Conservation (phyloP, 1,284 basidiomycete genomes). For the Ceratorhiza oryzae-sativae region DNA sequence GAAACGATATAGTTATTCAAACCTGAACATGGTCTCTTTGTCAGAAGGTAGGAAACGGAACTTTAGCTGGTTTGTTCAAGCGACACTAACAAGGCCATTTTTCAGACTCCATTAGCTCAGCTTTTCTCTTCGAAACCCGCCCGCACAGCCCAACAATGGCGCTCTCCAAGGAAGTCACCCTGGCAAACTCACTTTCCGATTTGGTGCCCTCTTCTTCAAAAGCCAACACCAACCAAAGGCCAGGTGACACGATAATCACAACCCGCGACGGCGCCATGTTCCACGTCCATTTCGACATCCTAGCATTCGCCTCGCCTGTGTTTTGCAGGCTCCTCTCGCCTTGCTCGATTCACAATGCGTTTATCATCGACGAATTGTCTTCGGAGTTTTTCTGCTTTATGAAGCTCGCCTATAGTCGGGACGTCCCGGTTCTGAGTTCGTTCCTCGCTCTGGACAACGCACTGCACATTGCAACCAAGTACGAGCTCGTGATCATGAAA, state of each 20-base stretch:
- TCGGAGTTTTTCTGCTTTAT: background rate
- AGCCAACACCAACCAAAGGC: background rate
- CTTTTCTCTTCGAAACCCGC: background rate
- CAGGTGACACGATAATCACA: constrained; percentile 13
- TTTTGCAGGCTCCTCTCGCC: constrained; percentile 7
- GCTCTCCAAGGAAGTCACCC: background rate
- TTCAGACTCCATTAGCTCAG: background rate
- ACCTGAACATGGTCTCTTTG: background rate
- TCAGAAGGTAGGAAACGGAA: background rate
- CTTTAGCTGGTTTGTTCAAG: background rate
- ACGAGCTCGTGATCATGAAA: constrained; percentile 13
- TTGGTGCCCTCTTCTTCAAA: background rate
- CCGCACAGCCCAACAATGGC: background rate
- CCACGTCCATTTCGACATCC: constrained; percentile 29
- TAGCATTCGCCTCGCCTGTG: constrained; percentile 15
- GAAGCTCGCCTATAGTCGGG: constrained; percentile 20
- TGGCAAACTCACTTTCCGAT: background rate
- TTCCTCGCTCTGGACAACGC: constrained; percentile 25
- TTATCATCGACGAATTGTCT: background rate
- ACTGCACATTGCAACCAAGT: background rate
- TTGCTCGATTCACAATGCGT: background rate
- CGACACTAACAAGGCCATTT: background rate
- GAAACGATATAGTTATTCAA: background rate
- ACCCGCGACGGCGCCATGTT: constrained; percentile 14
- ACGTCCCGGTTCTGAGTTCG: background rate